Conservation (phyloP, 2,329 filamentous ascomycete genomes). For the Fusarium nelsonii region DNA sequence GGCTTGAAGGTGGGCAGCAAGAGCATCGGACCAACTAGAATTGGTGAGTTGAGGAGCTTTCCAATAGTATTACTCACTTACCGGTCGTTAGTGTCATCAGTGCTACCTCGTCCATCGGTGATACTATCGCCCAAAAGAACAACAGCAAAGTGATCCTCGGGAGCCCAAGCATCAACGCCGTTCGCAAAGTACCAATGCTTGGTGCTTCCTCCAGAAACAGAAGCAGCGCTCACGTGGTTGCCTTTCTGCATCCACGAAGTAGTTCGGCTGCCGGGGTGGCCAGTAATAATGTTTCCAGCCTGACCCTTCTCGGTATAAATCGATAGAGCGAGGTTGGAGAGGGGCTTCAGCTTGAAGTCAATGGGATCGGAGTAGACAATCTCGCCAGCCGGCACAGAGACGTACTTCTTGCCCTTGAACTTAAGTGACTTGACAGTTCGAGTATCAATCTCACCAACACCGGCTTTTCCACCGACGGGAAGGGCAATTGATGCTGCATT, state of each 20-base stretch:
- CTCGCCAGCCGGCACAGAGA: conserved; percentile 15
- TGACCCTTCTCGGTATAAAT: conserved; percentile 28
- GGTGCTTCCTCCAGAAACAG: conserved; percentile 28
- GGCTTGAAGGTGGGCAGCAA: conserved; percentile 18
- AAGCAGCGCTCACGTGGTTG: conserved; percentile 28
- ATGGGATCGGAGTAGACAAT: conserved; percentile 27
- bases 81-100: conserved; percentile 32
- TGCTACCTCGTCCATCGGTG: conserved; percentile 36
- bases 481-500: conserved; percentile 23
- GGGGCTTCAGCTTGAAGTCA: conserved; percentile 21
- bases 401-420: conserved; percentile 23
- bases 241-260: conserved; percentile 36
- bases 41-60: not conserved
- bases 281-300: conserved; percentile 27
- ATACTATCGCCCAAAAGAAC: conserved; percentile 35
- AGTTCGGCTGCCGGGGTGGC: conserved; percentile 34
- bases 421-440: conserved; percentile 9
- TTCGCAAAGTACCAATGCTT: conserved; percentile 36
- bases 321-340: conserved; percentile 29
- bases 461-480: conserved; percentile 14
- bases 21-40: conserved; percentile 29
- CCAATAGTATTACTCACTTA: fast-evolving
- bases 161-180: conserved; percentile 24
- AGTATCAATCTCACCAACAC: conserved; percentile 22
- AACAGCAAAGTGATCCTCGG: conserved; percentile 25